Evolutionary conservation across 495 filamentous ascomycete species (phyloP), one percentile per base, ranked within the genome.

Genomic region (Aspergillus mulundensis): DNA sequence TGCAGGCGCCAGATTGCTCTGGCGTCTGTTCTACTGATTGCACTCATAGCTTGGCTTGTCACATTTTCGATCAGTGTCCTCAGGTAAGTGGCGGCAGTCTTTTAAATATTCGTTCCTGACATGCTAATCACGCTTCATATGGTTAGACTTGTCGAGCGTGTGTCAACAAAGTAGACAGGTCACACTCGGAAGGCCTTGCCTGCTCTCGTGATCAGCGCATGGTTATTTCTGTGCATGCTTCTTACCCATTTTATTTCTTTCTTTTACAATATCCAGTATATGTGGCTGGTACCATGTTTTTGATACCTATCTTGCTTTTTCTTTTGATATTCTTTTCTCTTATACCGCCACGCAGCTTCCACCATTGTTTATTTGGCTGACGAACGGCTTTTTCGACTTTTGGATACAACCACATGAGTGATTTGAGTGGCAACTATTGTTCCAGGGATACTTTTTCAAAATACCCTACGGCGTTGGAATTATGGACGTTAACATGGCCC

Each of bases 21-120:
- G 51, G 84, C 88, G 19, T 87, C 82, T 5, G 87, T 95, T 53
- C 79, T 96, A 36, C 76, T 96, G 44, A 77, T 98, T 47, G 89
- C 90, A 2, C 71, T 97, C 51, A 76, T 95, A 51, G 87, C 89
- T 24, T 98, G 94, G 94, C 82, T 92, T 53, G 77, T 86, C 64
- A 97, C 91, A 10, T 96, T 98, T 72, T 79, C 84, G 30, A 84
- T 97, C 30, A 95, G 88, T 71, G 87, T 95, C 30, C 87, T 96
- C 59, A 84, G 91, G 83, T 89, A 70, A 63, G 70, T 61, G 39
- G 25, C 47, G 24, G 14, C 16, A 7, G 8, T 28, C 11, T 14
- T 36, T 36, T 10, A 6, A 10, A 36, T 36, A 7, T 36, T 11
- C 3, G 15, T 18, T 42, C 3, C 32, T 23, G 42, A 38, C 3